phyloP scores from a whole-genome alignment of 2,329 filamentous ascomycete genomes.

The Colletotrichum tamarilloi region DNA sequence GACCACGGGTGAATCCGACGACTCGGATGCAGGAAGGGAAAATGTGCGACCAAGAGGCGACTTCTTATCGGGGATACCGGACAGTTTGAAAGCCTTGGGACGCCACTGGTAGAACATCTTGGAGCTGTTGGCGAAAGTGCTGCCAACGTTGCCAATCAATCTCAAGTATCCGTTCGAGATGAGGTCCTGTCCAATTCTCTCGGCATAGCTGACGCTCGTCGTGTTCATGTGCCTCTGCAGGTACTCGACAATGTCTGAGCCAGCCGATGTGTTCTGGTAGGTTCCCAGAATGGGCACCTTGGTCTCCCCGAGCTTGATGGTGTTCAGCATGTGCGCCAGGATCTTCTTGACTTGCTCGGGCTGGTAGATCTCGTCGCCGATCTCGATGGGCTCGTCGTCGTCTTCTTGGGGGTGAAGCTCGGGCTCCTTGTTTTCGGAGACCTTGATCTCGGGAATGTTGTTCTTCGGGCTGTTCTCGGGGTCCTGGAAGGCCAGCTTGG shows the following conservation, averaged over 20 bases:
- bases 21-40: constrained; percentile 71
- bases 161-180: constrained; percentile 87
- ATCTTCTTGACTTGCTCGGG: constrained; percentile 93
- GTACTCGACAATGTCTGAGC: constrained; percentile 95
- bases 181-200: constrained; percentile 94
- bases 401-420: constrained; percentile 71
- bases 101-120: constrained; percentile 99
- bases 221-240: constrained; percentile 89
- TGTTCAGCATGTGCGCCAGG: constrained; percentile 85
- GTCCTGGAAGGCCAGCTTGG: constrained; percentile 96
- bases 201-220: constrained; percentile 87
- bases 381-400: constrained; percentile 88
- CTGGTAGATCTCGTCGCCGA: constrained; percentile 88
- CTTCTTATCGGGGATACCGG: constrained; percentile 91
- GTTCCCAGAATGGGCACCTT: constrained; percentile 97
- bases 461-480: constrained; percentile 78
- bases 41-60: constrained; percentile 77
- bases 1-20: constrained; percentile 80
- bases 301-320: constrained; percentile 86
- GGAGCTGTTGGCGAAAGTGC: constrained; percentile 95
- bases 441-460: constrained; percentile 86
- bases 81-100: constrained; percentile 87
- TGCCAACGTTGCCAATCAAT: constrained; percentile 93
- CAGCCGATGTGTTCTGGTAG: constrained; percentile 91
- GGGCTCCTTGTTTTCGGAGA: constrained; percentile 74